Evolutionary conservation across 805 yeast genomes (phyloP).

Genomic region (Metschnikowia sp.): DNA sequence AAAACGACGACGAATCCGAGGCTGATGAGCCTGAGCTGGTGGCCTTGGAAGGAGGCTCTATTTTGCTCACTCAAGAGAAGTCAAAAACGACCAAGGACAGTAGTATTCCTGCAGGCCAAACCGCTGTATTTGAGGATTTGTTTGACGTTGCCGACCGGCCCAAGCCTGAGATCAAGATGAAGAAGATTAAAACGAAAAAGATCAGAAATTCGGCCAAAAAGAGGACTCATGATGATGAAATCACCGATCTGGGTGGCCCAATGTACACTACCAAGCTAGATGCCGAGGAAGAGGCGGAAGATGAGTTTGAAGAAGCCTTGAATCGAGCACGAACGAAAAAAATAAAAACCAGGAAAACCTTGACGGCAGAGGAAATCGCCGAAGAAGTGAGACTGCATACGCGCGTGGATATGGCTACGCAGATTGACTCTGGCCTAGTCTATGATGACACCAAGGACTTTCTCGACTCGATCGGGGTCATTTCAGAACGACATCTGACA

Average conservation of each 20-base stretch:
- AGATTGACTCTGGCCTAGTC: slow-evolving; percentile 15
- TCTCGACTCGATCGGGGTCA: slow-evolving; percentile 20
- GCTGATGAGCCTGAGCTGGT: slow-evolving; percentile 9
- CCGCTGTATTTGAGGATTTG: neutral
- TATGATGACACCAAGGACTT: slow-evolving; percentile 43
- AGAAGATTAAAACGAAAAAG: slow-evolving; percentile 41
- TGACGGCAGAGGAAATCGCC: slow-evolving; percentile 37
- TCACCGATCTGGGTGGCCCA: slow-evolving; percentile 29
- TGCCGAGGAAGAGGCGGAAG: slow-evolving; percentile 27
- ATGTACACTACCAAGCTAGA: slow-evolving; percentile 17
- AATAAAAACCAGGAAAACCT: slow-evolving; percentile 21
- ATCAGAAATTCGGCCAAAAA: slow-evolving; percentile 15
- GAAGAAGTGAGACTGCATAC: slow-evolving; percentile 29
- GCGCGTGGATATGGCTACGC: slow-evolving; percentile 17
- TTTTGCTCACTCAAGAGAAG: slow-evolving; percentile 2
- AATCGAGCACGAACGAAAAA: slow-evolving; percentile 29
- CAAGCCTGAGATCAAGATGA: slow-evolving; percentile 32
- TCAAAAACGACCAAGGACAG: neutral
- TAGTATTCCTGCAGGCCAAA: neutral
- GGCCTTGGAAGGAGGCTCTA: slow-evolving; percentile 3
- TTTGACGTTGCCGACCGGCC: slow-evolving; percentile 14
- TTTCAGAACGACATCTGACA: neutral
- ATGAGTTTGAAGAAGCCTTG: slow-evolving; percentile 32
- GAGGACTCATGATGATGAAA: slow-evolving; percentile 20
- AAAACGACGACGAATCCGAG: slow-evolving; percentile 3